These are phyloP conservation scores for Coelastrella sp. DNA, from an alignment of 139 green algal species.

Conservation along the genomic window DNA sequence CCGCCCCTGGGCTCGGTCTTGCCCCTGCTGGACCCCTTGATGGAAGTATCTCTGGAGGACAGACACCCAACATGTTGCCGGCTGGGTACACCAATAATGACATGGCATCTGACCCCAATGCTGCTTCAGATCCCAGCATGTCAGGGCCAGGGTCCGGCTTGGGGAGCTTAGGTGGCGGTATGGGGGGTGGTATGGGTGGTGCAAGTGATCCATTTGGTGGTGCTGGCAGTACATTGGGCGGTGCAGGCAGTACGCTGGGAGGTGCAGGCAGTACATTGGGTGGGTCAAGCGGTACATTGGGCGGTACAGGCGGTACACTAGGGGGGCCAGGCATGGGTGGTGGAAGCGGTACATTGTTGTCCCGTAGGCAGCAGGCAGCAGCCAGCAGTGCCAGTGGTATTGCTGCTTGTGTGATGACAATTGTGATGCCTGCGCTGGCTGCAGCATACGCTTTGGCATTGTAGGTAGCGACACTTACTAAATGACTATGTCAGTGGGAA, in stretches of 20 bases:
- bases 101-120: conserved; percentile 37
- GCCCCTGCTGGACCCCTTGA: neutral
- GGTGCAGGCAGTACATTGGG: neutral
- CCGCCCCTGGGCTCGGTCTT: neutral
- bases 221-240: neutral
- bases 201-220: neutral
- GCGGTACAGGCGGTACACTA: neutral
- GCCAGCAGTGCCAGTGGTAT: neutral
- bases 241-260: neutral
- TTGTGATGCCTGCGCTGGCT: neutral
- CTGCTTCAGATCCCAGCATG: neutral
- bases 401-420: neutral
- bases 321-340: neutral
- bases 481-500: no score
- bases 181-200: neutral
- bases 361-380: conserved; percentile 5
- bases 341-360: neutral
- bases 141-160: conserved; percentile 10
- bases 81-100: neutral
- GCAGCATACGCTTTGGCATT: conserved; percentile 10
- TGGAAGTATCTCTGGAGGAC: conserved; percentile 5
- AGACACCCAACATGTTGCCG: neutral
- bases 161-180: conserved; percentile 4
- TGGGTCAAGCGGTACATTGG: neutral
- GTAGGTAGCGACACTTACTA: no score